Percentiles rank a stretch among this genome's conserved stretches.
Evolutionary conservation across 148 eudicot species (phyloP).

Genomic region (Rhododendron simsii): DNA sequence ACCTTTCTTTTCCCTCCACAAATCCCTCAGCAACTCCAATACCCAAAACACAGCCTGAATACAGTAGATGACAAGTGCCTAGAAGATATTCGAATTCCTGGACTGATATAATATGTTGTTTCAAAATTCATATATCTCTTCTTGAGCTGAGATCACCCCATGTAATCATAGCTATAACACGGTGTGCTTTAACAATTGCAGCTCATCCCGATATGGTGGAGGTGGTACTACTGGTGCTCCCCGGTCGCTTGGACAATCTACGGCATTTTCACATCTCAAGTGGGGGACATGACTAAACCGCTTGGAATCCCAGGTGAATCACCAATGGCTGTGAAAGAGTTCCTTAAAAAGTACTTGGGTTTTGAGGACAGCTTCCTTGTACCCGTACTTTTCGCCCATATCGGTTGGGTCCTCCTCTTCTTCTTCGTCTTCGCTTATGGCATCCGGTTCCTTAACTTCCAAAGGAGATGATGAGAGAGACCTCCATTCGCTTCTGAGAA

Average conservation of each 20-base stretch:
- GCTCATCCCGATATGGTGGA: constrained; percentile 54
- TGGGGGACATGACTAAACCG: constrained; percentile 16
- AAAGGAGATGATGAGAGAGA: constrained; percentile 22
- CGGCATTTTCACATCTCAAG: constrained; percentile 41
- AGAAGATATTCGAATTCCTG: not conserved
- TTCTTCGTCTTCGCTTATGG: constrained; percentile 32
- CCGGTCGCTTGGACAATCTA: constrained; percentile 50
- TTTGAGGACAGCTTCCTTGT: constrained; percentile 32
- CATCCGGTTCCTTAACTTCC: constrained; percentile 42
- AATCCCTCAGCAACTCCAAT: not conserved
- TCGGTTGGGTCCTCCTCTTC: constrained; percentile 38
- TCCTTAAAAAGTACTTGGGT: constrained; percentile 17
- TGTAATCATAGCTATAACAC: not conserved
- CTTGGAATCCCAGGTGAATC: constrained; percentile 17
- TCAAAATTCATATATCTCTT: not conserved
- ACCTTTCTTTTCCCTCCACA: not conserved
- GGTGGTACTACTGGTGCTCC: constrained; percentile 53
- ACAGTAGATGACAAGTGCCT: not conserved
- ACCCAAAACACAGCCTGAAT: not conserved
- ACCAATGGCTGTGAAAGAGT: constrained; percentile 10
- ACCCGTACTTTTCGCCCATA: constrained; percentile 25
- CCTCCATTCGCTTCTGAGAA: not conserved
- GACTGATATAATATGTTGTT: not conserved
- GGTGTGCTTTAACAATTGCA: constrained; percentile 12
- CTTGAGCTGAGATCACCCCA: not conserved